phyloP scores from a whole-genome alignment of 1,284 basidiomycete genomes.

The Moesziomyces sp. region DNA sequence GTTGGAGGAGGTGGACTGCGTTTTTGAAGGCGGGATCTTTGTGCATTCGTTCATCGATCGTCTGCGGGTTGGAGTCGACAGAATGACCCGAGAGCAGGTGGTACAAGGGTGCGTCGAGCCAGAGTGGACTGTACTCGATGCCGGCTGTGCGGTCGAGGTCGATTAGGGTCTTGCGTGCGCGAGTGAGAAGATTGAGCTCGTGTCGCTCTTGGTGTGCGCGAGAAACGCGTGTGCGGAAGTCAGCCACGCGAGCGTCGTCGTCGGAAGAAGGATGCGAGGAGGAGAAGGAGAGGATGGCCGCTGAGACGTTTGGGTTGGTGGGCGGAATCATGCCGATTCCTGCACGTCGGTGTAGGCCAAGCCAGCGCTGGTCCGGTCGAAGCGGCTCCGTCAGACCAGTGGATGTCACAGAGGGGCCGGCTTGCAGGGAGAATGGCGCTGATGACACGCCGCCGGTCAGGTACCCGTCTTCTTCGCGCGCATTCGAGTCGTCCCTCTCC shows the following conservation, averaged over 20 bases:
- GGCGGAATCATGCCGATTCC: slow-evolving; percentile 36
- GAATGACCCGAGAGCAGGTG: slow-evolving; percentile 21
- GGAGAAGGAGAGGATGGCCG: slow-evolving; percentile 9
- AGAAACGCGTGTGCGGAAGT: slow-evolving; percentile 35
- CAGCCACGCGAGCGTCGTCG: background rate
- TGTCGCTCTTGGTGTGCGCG: slow-evolving; percentile 30
- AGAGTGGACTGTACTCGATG: slow-evolving; percentile 46
- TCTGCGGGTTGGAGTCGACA: slow-evolving; percentile 2
- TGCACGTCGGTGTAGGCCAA: slow-evolving; percentile 17
- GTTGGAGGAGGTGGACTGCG: slow-evolving; percentile 28
- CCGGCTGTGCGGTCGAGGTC: slow-evolving; percentile 26
- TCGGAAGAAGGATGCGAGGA: background rate
- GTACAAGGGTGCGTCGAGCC: slow-evolving; percentile 40
- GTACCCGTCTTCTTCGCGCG: slow-evolving; percentile 33
- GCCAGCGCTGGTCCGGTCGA: slow-evolving; percentile 51
- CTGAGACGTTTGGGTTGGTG: slow-evolving; percentile 6
- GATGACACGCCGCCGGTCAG: slow-evolving; percentile 18
- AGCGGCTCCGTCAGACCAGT: slow-evolving; percentile 17
- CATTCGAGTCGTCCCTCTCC: slow-evolving; percentile 8
- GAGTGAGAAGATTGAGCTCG: slow-evolving; percentile 18
- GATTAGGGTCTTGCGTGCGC: slow-evolving; percentile 41
- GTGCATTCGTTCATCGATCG: slow-evolving; percentile 25
- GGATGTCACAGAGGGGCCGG: background rate
- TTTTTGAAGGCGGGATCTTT: slow-evolving; percentile 18
- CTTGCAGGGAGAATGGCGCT: background rate